Base-by-base conservation (phyloP, 2,329 filamentous ascomycete genomes). In the Sporothrix pallida region DNA sequence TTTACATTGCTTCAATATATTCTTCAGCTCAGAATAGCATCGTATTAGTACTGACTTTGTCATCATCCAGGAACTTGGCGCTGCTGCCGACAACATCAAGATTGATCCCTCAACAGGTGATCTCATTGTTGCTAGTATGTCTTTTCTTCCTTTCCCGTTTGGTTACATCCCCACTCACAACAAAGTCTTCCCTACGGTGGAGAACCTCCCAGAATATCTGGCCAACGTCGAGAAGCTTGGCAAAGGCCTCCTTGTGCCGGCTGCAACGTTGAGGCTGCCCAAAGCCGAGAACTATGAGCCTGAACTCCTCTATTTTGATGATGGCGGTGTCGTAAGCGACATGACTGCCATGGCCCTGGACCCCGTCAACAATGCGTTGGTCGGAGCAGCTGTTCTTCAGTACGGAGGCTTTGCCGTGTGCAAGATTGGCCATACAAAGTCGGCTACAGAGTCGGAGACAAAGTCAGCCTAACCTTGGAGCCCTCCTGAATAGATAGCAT, bases 261-360 rank as follows among this genome's bases (percentile, higher is more conserved):
- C 65, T 8, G 72, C 52, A 3, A 54, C 72, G 52, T 54, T 73
- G 20, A 42, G 72, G 10, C 63, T 73, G 5, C 23, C 50, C 20
- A 52, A 44, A 15, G 50, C 46, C 10, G 31, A 62, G 3, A 65
- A 20, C 50, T 73, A 73, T 17, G 17, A 37, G 42, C 63, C 72
- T 8, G 72, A 73, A 54, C 54, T 73, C 15, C 9, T 73, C 4
- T 73, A 56, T 26, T 69, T 69, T 50, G 71, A 73, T 63, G 44
- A 68, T 42, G 71, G 71, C 44, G 71, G 62, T 20, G 71, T 73
- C 9, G 48, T 73, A 20, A 73, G 71, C 63, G 48, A 58, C 63
- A 73, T 73, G 71, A 73, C 71, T 37, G 71, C 71, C 50, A 73
- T 73, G 71, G 71, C 63, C 1, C 20, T 72, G 4, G 71, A 72